phyloP scores from a whole-genome alignment of 306 rosid species.

The Senna tora region DNA sequence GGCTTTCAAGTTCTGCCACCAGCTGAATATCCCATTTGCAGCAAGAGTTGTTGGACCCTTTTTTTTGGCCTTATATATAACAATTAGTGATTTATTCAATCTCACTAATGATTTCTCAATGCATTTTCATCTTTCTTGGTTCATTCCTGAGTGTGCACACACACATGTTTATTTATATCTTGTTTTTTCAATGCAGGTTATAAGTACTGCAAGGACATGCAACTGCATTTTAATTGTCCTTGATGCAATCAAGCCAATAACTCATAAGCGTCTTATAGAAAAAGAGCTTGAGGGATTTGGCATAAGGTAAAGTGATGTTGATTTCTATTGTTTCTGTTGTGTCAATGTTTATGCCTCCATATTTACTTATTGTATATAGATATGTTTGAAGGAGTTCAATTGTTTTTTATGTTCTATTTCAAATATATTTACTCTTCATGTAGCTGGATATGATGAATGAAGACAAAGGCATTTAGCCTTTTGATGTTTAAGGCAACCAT shows the following conservation, averaged over 20 bases:
- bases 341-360: constrained; percentile 19
- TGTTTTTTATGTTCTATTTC: neutral
- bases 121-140: constrained; percentile 19
- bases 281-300: constrained; percentile 99
- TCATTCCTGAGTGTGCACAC: neutral
- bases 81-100: neutral
- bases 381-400: constrained; percentile 2
- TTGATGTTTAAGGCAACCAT: constrained; percentile 13
- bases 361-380: neutral
- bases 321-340: constrained; percentile 17
- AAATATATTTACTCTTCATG: constrained; percentile 24
- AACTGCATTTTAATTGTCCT: constrained; percentile 95
- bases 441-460: constrained; percentile 26
- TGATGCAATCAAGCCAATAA: constrained; percentile 98
- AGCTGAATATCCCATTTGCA: constrained; percentile 27
- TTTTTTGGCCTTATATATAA: neutral
- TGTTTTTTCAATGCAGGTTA: constrained; percentile 67
- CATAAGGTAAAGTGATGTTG: constrained; percentile 67
- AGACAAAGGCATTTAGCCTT: constrained; percentile 29
- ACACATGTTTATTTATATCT: neutral
- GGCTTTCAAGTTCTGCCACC: too few relatives aligned
- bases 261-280: constrained; percentile 94
- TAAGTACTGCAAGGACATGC: constrained; percentile 99
- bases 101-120: neutral
- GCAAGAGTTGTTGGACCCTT: neutral